A percentile compares a stretch with the other conserved stretches of the same genome.
phyloP scores from a whole-genome alignment of 306 rosid genomes.

The Crotalaria pallida region DNA sequence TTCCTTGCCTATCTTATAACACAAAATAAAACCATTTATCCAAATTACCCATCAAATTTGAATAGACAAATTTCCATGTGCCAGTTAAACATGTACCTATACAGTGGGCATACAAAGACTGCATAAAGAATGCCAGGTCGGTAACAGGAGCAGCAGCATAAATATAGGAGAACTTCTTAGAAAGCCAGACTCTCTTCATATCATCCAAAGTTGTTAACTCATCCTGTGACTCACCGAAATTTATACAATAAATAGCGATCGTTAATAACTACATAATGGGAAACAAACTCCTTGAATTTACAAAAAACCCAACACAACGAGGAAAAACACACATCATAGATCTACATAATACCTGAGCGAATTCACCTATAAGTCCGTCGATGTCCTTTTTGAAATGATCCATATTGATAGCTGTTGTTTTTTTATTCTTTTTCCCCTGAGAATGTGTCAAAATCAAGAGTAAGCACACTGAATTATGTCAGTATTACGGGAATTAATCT shows the following conservation, averaged over 20 bases:
- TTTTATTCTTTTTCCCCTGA: conserved; percentile 1
- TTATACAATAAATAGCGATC: neutral
- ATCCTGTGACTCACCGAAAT: conserved; percentile 36
- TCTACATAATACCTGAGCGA: conserved; percentile 36
- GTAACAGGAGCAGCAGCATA: conserved; percentile 64
- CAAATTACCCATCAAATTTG: neutral
- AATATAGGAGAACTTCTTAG: conserved; percentile 73
- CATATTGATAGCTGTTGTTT: conserved; percentile 35
- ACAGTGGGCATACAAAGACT: conserved; percentile 68
- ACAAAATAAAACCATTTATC: conserved; percentile 10
- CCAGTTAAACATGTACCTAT: conserved; percentile 42
- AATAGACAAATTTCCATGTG: neutral
- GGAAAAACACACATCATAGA: neutral
- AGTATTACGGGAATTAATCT: too few relatives aligned
- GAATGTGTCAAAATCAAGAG: neutral
- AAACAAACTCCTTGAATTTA: neutral
- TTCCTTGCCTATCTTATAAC: neutral
- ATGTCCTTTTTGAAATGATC: conserved; percentile 58
- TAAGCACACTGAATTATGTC: too few relatives aligned
- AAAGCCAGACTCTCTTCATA: conserved; percentile 78
- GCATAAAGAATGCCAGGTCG: conserved; percentile 84
- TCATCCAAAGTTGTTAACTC: conserved; percentile 54
- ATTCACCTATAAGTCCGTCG: conserved; percentile 66
- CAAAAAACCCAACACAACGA: neutral
- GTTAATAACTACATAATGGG: neutral